Percentiles rank a stretch among this genome's conserved stretches.
Conservation (phyloP, 768 basidiomycete genomes). For the Calvatia gigantea region DNA sequence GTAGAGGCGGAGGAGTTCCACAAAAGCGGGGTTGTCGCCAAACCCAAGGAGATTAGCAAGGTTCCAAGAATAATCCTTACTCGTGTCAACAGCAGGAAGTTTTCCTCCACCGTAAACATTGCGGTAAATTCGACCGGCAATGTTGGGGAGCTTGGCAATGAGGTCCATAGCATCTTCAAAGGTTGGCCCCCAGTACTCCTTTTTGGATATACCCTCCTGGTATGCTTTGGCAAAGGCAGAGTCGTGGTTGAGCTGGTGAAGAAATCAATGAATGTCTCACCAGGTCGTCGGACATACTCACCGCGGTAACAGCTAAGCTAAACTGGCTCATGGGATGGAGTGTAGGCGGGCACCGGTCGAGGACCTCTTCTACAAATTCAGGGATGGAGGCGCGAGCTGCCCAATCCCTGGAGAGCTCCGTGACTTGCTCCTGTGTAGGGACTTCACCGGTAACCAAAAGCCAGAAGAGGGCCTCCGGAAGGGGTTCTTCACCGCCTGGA, state of each 20-base stretch:
- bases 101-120: conserved; percentile 89
- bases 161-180: conserved; percentile 90
- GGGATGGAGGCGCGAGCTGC: conserved; percentile 89
- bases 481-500: conserved; percentile 82
- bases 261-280: conserved; percentile 5
- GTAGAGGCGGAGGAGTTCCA: conserved; percentile 93
- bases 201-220: conserved; percentile 87
- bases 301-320: conserved; percentile 91
- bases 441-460: conserved; percentile 92
- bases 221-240: conserved; percentile 97
- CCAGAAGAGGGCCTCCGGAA: conserved; percentile 96
- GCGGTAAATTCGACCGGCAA: conserved; percentile 89
- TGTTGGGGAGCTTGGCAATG: conserved; percentile 95
- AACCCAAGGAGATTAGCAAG: conserved; percentile 89
- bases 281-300: too few species aligned
- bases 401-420: conserved; percentile 88
- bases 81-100: conserved; percentile 75
- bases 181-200: conserved; percentile 94
- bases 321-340: conserved; percentile 99
- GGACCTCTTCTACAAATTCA: conserved; percentile 92
- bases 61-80: conserved; percentile 89
- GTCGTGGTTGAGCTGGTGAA: conserved; percentile 78
- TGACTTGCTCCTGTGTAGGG: conserved; percentile 86
- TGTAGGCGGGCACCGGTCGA: conserved; percentile 90
- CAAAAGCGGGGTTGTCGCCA: conserved; percentile 81